Base-by-base conservation (phyloP, 177 flowering plant species). In the Tripterygium wilfordii region DNA sequence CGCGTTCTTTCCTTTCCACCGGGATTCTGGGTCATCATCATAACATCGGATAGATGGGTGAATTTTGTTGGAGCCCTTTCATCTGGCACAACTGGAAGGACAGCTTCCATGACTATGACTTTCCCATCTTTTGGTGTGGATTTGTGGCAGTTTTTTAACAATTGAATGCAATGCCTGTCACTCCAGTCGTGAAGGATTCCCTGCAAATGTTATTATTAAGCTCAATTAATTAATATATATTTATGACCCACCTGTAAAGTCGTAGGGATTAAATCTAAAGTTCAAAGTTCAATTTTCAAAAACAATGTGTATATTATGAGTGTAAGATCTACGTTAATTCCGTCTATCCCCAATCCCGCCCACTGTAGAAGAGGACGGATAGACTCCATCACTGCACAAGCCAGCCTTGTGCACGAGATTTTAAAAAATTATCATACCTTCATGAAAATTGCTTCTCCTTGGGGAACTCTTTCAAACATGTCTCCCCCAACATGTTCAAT, bases 401-500 rank as follows among this genome's bases (percentile, higher is more conserved):
- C n/a, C n/a, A n/a, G n/a, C n/a, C n/a, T n/a, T n/a, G n/a, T n/a
- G n/a, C 12, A 6, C 12, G 12, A 30, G 7, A 12, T 7, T 12
- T 30, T 12, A 30, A 30, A 6, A 7, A 6, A 7, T 12, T 6
- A 30, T n/a, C n/a, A n/a, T 2, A 65, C 70, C 70, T 66, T 66
- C 52, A 66, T 23, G 8, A 66, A 50, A 48, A 66, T 61, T 27
- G 65, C 64, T 14, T 60, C 64, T 7, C 61, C 69, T 13, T 10
- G 26, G 1, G 69, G 69, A 47, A 65, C 57, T 19, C 53, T 42
- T 13, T 20, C 43, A 23, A 66, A 66, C 70, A 65, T 65, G 21
- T 65, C 62, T 41, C 70, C 70, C 0, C 44, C 62, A 0, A 60
- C 55, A 35, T 60, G 70, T 42, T 61, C 42, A 5, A 66, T 58